Evolutionary conservation across 164 flowering plant species (phyloP), one percentile per base, ranked within the genome.

Genomic region (Malania oleifera): DNA sequence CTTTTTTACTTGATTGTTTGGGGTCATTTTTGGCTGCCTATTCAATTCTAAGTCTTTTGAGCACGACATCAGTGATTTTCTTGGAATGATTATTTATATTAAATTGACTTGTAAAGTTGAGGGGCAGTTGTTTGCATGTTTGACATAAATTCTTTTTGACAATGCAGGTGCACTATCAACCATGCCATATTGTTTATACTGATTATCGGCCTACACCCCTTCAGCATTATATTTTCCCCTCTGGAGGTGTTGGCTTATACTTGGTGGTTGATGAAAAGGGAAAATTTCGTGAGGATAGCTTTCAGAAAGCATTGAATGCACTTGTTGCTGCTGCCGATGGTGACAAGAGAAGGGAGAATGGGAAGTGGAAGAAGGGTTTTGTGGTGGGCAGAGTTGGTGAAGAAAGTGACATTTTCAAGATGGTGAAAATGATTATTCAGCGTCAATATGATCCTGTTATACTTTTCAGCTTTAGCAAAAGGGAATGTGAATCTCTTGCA

Each of bases 141-240:
- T 38, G 8, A 25, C 31, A n/a, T 41, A 27, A 44, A 26, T 64
- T 39, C 13, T 56, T 54, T 28, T 24, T 47, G 44, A 24, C 26
- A 50, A 35, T 82, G 73, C 83, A 92, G 98, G 96, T 91, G 22
- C 99, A 95, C 69, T 80, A 62, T 38, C 98, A 95, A 67, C 99
- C 99, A 20, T 91, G 99, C 60, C 99, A 95, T 70, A 95, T 95
- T 67, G 99, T 91, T 41, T 89, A 95, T 62, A 88, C 97, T 20
- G 99, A 95, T 81, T 95, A 84, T 72, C 80, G 99, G 40, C 98
- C 99, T 48, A 95, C 99, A 41, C 99, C 99, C 17, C 99, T 95
- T 73, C 96, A 91, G 69, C 99, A 95, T 72, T 91, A 91, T 62
- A 66, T 95, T 57, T 95, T 89, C 53, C 98, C 99, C 59, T 77